Evolutionary conservation across 129 eudicot species (phyloP).

Genomic region (Arctium lappa): DNA sequence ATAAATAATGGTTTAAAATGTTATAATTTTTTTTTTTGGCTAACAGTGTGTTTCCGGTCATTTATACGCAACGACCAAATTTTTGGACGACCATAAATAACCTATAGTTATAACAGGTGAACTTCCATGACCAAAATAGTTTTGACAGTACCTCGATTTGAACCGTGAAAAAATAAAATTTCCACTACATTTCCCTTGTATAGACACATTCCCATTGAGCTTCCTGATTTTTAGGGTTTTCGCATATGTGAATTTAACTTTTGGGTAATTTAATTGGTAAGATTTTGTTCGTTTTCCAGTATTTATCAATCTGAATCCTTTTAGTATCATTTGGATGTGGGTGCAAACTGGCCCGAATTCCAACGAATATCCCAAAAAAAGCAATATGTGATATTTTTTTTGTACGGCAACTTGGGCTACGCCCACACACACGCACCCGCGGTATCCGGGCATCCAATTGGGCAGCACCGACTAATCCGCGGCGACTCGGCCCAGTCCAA

Average conservation of each 20-base stretch:
- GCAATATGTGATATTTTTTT: neutral
- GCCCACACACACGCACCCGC: too few relatives aligned
- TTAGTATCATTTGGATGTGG: neutral
- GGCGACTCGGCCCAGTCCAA: too few relatives aligned
- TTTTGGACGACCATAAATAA: neutral
- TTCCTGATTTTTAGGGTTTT: neutral
- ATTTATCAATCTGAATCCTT: neutral
- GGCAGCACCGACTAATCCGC: too few relatives aligned
- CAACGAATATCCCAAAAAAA: neutral
- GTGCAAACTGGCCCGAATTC: neutral
- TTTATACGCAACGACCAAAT: neutral
- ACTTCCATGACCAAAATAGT: neutral
- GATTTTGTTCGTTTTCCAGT: neutral
- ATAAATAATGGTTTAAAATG: neutral
- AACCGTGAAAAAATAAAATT: neutral
- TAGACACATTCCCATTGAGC: neutral
- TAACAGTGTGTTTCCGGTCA: too few relatives aligned
- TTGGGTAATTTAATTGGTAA: neutral
- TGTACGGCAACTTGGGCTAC: too few relatives aligned
- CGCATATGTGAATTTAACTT: neutral
- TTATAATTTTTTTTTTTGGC: too few relatives aligned
- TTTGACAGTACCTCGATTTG: neutral
- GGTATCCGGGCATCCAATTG: too few relatives aligned
- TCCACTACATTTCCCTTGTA: neutral
- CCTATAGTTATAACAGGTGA: too few relatives aligned